Evolutionary conservation across 108 stramenopile species (phyloP), one percentile per base, ranked within the genome.

Genomic region (Asterionellopsis glacialis): DNA sequence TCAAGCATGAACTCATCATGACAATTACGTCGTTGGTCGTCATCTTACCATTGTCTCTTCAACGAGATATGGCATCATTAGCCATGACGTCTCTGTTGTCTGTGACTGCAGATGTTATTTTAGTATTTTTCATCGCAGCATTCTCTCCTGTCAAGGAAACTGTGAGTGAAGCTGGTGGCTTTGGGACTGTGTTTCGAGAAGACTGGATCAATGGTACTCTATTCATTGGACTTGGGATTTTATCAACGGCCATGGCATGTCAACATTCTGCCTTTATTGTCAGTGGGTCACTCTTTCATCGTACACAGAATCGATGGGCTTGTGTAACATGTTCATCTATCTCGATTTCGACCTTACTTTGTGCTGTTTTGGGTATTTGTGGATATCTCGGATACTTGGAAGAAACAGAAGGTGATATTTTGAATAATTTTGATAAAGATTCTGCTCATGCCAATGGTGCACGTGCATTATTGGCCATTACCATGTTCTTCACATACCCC

Each of bases 221-320:
- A 11, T 93, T 93, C 57, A 74, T 89, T 62, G 91, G 91, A n/a
- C 69, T 93, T 60, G 91, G 91, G 9, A 83, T 89, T 19, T 56
- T 93, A 28, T 76, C 71, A 19, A 84, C 82, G 19, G 86, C 90
- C 59, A 88, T 88, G 86, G 82, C 84, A 14, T 91, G 90, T 69
- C 90, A 91, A 54, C 90, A 91, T 70, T 85, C 84, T 15, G 90
- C 90, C 0, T 91, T 91, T 63, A 83, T 91, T 57, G 85, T 88
- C 0, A 63, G 69, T 18, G 78, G 78, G 10, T 83, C 84, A 0
- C 52, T 91, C 19, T 65, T 55, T 39, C 65, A 87, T 41, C 68
- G 78, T 16, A 86, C 84, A 9, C 14, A 68, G 13, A 2, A 12
- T 27, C 68, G 82, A 1, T 91, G 90, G 90, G 73, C 76, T 16